These are phyloP conservation scores for Dictyophora rubrovolvata DNA, from an alignment of 768 basidiomycete species.

Conservation along the genomic window DNA sequence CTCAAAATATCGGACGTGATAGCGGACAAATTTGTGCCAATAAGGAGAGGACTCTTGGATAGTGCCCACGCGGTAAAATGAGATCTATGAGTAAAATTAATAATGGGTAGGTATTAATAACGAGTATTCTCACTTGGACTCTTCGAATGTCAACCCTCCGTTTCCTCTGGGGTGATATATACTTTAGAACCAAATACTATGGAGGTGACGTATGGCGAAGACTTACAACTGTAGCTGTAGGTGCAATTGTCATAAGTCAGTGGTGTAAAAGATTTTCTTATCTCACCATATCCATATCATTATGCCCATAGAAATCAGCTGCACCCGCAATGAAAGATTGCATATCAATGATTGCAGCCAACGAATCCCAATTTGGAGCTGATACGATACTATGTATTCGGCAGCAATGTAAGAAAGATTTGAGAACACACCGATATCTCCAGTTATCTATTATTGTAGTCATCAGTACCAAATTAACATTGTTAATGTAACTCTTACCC, in stretches of 20 bases:
- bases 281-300: slow-evolving; percentile 33
- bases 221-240: slow-evolving; percentile 45
- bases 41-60: slow-evolving; percentile 58
- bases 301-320: slow-evolving; percentile 57
- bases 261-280: not conserved
- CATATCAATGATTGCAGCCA: slow-evolving; percentile 43
- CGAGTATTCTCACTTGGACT: slow-evolving; percentile 31
- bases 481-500: slow-evolving; percentile 29
- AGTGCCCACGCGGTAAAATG: slow-evolving; percentile 69
- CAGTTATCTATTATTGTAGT: slow-evolving; percentile 35
- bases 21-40: slow-evolving; percentile 47
- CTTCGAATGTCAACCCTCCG: slow-evolving; percentile 49
- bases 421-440: slow-evolving; percentile 32
- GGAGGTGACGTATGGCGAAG: not conserved
- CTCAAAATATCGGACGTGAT: slow-evolving; percentile 40
- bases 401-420: slow-evolving; percentile 7
- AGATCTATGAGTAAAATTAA: slow-evolving; percentile 17
- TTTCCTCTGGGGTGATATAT: slow-evolving; percentile 38
- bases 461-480: not conserved
- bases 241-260: slow-evolving; percentile 6
- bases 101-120: not conserved
- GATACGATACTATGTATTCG: slow-evolving; percentile 3
- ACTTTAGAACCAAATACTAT: not conserved
- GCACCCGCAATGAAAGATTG: slow-evolving; percentile 57
- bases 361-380: slow-evolving; percentile 40